Conservation (phyloP, 768 basidiomycete species). For the Exidia glandulosa region DNA sequence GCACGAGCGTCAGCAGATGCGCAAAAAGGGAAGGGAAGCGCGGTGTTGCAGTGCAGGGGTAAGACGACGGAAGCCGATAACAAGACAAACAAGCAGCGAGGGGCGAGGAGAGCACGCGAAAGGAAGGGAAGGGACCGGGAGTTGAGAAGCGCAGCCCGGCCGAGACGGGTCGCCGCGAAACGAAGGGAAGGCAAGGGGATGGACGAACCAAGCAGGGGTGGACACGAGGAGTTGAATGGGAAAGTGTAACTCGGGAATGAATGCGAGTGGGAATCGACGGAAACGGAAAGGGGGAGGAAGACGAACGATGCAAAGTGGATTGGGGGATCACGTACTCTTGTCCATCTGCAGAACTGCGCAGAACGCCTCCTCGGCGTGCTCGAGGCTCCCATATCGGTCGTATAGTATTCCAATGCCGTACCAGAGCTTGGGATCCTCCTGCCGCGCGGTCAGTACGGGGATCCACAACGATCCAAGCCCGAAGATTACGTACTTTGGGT, state of each 20-base stretch:
- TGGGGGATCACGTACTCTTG: slow-evolving; percentile 78
- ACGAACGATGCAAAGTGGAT: no score
- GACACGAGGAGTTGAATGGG: no score
- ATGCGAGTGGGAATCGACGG: background rate
- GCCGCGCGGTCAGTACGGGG: slow-evolving; percentile 27
- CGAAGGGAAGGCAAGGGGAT: slow-evolving; percentile 10
- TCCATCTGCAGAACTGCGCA: slow-evolving; percentile 94
- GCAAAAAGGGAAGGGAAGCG: background rate
- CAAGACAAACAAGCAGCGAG: no score
- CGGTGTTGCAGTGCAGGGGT: background rate
- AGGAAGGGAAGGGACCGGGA: no score
- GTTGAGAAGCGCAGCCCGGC: background rate
- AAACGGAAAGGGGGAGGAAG: background rate
- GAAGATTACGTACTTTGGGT: slow-evolving; percentile 56
- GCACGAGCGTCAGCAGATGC: no score
- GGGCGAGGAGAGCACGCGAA: no score
- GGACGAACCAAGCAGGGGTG: no score
- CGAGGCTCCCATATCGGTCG: slow-evolving; percentile 94
- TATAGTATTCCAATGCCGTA: slow-evolving; percentile 99
- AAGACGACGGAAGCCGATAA: background rate
- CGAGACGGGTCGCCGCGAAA: slow-evolving; percentile 2
- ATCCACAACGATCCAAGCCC: slow-evolving; percentile 57
- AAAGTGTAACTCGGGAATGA: slow-evolving; percentile 1
- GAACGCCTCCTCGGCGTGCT: slow-evolving; percentile 98
- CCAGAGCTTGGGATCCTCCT: slow-evolving; percentile 98